These are phyloP conservation scores for Cicer cuneatum DNA, from an alignment of 306 rosid species.

Conservation along the genomic window DNA sequence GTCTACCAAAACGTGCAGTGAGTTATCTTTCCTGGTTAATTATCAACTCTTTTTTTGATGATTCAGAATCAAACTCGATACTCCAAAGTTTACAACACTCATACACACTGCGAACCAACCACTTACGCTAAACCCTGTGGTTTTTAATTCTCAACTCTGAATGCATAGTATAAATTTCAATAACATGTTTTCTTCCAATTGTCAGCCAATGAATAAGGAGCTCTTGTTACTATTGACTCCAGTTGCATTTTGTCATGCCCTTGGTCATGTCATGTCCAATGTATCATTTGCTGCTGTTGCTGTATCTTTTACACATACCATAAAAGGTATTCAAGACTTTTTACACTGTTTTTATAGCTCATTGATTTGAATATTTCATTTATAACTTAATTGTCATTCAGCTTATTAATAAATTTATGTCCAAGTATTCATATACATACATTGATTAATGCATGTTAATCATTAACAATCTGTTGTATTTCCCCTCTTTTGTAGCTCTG, in stretches of 20 bases:
- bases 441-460: background rate
- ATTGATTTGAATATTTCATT: background rate
- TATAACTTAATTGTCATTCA: background rate
- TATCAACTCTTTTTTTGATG: too few species aligned
- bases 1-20: conserved; percentile 25
- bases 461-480: background rate
- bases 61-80: too few species aligned
- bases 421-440: background rate
- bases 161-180: background rate
- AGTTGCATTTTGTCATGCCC: conserved; percentile 32
- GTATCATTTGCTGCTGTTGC: conserved; percentile 34
- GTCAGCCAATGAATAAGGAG: conserved; percentile 22
- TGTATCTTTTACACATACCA: conserved; percentile 27
- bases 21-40: background rate
- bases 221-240: conserved; percentile 29
- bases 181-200: background rate
- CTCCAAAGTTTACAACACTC: too few species aligned
- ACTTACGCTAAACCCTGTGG: too few species aligned
- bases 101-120: too few species aligned
- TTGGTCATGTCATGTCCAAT: conserved; percentile 33
- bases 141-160: background rate
- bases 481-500: background rate
- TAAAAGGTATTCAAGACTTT: conserved; percentile 6
- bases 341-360: background rate
- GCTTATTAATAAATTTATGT: background rate